Conservation (phyloP, 139 green algal species). For the Coccomyxa sp. region DNA sequence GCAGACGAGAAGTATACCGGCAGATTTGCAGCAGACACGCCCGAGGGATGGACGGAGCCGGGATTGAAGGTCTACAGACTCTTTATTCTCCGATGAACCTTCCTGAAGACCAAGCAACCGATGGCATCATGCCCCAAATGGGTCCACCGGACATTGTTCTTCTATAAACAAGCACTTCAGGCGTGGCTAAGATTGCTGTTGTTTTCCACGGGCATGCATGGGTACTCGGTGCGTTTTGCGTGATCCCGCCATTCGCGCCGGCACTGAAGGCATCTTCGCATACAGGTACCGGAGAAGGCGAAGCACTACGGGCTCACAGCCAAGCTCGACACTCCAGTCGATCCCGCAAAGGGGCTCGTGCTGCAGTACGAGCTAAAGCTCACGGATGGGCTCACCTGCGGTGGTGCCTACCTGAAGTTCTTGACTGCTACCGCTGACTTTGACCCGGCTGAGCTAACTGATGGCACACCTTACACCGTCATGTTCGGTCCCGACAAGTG, state of each 20-base stretch:
- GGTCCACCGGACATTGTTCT: too few species aligned
- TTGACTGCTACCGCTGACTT: constrained; percentile 57
- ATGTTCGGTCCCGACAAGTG: constrained; percentile 99
- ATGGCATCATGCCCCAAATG: too few species aligned
- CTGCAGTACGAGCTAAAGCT: constrained; percentile 87
- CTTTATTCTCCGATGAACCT: not conserved
- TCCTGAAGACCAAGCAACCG: not conserved
- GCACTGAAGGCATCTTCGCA: too few species aligned
- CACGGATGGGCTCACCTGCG: constrained; percentile 60
- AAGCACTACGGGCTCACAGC: constrained; percentile 72
- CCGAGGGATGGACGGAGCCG: constrained; percentile 14
- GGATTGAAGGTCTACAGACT: constrained; percentile 22
- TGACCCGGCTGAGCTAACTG: constrained; percentile 46
- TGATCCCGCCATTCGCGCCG: too few species aligned
- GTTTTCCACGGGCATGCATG: too few species aligned
- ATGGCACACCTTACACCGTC: constrained; percentile 90
- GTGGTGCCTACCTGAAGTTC: constrained; percentile 92
- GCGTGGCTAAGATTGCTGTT: too few species aligned
- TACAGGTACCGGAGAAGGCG: constrained; percentile 66
- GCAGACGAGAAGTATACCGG: constrained; percentile 34
- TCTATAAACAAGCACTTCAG: too few species aligned
- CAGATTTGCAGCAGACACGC: constrained; percentile 26
- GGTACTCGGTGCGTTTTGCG: not conserved
- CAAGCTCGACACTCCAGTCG: constrained; percentile 38
- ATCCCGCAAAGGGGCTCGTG: constrained; percentile 57